Conservation (phyloP, 2,329 filamentous ascomycete species). For the Rutstroemia sp. region DNA sequence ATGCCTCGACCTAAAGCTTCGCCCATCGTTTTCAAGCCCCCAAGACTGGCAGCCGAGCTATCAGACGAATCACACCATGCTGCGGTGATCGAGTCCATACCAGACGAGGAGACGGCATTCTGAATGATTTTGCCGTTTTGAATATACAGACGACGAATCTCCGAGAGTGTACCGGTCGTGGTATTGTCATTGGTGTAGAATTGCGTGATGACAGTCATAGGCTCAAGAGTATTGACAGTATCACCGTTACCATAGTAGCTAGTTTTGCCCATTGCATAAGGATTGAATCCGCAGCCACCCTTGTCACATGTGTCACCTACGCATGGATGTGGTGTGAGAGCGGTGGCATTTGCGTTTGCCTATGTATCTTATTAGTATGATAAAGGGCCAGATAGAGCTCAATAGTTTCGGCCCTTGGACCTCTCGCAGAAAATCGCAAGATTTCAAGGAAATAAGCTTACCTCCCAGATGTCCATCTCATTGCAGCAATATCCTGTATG, state of each 20-base stretch:
- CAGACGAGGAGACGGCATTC: constrained; percentile 35
- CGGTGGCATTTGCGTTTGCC: constrained; percentile 48
- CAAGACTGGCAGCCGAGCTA: constrained; percentile 43
- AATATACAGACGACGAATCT: constrained; percentile 49
- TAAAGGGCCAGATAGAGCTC: too few relatives aligned
- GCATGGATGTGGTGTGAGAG: constrained; percentile 52
- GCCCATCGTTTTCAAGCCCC: constrained; percentile 48
- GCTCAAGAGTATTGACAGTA: constrained; percentile 43
- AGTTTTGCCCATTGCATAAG: constrained; percentile 47
- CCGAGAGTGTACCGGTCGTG: constrained; percentile 40
- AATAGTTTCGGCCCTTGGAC: too few relatives aligned
- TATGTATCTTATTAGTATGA: too few relatives aligned
- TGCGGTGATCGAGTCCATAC: constrained; percentile 44
- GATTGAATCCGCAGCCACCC: constrained; percentile 54
- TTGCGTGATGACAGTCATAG: constrained; percentile 51
- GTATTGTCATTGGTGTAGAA: constrained; percentile 45
- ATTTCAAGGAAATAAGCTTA: constrained; percentile 34
- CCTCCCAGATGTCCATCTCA: constrained; percentile 63
- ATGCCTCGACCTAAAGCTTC: constrained; percentile 45
- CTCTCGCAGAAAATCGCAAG: constrained; percentile 62
- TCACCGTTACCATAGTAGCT: constrained; percentile 47
- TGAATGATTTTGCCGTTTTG: constrained; percentile 46
- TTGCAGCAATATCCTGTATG: constrained; percentile 48
- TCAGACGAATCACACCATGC: constrained; percentile 30
- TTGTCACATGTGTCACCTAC: constrained; percentile 45